phyloP scores from a whole-genome alignment of 441 rosid species.

The Isatis lusitanica region DNA sequence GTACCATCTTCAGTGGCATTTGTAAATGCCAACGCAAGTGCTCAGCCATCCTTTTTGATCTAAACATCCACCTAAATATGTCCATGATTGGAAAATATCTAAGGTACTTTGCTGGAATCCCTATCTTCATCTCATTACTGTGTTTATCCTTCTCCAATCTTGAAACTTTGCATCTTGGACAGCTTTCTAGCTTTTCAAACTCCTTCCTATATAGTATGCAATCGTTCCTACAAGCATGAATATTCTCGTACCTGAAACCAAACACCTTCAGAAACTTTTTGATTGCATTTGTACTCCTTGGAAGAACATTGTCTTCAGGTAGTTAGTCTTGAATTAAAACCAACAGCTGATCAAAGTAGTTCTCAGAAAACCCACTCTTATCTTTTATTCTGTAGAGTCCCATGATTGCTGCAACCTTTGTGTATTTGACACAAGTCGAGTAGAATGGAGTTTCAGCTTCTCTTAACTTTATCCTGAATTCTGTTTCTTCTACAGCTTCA shows the following conservation, averaged over 20 bases:
- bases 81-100: conserved; percentile 1
- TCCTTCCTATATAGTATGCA: conserved; percentile 4
- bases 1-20: not conserved
- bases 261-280: not conserved
- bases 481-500: not conserved
- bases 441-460: not conserved
- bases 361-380: not conserved
- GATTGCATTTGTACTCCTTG: not conserved
- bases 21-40: not conserved
- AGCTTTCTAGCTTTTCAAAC: not conserved
- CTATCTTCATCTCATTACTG: not conserved
- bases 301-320: conserved; percentile 1
- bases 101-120: not conserved
- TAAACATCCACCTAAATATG: not conserved
- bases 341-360: not conserved
- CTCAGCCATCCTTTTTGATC: not conserved
- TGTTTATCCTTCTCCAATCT: not conserved
- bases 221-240: conserved; percentile 1
- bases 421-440: not conserved
- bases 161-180: not conserved
- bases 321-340: not conserved
- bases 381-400: not conserved
- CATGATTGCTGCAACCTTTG: conserved; percentile 2
- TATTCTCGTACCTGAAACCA: not conserved
- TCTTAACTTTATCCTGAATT: not conserved